Percentiles rank a stretch among this genome's conserved stretches.
These are phyloP conservation scores for Tulasnella sp. DNA, from an alignment of 768 basidiomycete species.

Conservation along the genomic window DNA sequence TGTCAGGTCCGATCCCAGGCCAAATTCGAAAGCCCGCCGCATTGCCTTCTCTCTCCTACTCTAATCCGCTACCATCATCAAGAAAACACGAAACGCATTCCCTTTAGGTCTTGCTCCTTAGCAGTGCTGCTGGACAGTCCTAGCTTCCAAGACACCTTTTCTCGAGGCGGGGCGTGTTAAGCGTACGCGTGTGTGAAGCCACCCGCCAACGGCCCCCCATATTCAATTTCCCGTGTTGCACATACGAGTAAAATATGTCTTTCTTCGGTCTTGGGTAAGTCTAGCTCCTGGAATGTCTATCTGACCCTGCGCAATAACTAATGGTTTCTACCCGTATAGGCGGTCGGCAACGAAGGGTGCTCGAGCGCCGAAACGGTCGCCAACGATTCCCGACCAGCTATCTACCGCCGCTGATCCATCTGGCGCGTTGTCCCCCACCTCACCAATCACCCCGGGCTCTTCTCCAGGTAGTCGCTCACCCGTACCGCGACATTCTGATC, in stretches of 20 bases:
- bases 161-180: background rate
- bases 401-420: background rate
- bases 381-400: constrained; percentile 3
- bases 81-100: background rate
- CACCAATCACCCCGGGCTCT: background rate
- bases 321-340: constrained; percentile 1
- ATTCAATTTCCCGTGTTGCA: background rate
- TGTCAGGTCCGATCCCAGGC: background rate
- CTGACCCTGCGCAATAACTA: background rate
- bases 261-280: constrained; percentile 18
- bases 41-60: background rate
- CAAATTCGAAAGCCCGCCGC: background rate
- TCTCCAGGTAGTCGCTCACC: background rate
- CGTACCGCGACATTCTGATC: background rate
- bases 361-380: constrained; percentile 16
- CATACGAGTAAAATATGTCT: constrained; percentile 2
- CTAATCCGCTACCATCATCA: background rate
- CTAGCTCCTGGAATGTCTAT: background rate
- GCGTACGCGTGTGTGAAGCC: background rate
- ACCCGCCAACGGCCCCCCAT: background rate
- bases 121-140: background rate
- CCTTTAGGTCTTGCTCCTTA: background rate
- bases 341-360: constrained; percentile 13
- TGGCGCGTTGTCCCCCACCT: background rate
- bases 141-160: background rate